Evolutionary conservation across 305 asterid species (phyloP), one percentile per base, ranked within the genome.

Genomic region (Fraxinus sp.): DNA sequence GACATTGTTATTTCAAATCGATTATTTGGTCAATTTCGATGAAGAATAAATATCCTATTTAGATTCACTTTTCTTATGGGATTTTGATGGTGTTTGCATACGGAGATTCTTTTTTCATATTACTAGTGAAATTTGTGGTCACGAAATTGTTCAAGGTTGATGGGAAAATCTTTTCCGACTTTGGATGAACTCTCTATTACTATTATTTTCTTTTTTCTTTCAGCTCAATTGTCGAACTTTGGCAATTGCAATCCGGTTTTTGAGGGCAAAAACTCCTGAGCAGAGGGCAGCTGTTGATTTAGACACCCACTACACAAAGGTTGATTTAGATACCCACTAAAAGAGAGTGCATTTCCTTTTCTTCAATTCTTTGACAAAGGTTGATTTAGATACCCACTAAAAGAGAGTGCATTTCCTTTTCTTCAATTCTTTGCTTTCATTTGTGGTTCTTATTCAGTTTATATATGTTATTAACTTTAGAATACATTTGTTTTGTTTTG

Each of bases 211-310:
- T 24, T 28, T 28, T 13, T 70, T 13, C 24, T 32, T 93, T 89
- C 98, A 96, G 99, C 84, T 96, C 5, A 95, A 94, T 81, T 91
- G 95, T 24, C 80, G 79, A 88, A 92, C 94, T 66, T 86, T 94
- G 80, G 93, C 98, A 0, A 91, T 96, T 84, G 98, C 96, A 11
- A 72, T 96, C 85, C 97, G 98, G 57, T 94, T 96, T 89, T 52
- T 96, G 84, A 94, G 77, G 90, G 99, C 99, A 35, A 96, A 91
- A 85, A 96, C 99, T 71, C 97, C 98, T 66, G 97, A 96, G 85
- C 97, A 96, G 89, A 96, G 99, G 89, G 98, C 99, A 46, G 98
- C 99, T 75, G 99, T 96, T 84, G 99, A 96, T 92, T 87, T 96
- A 85, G 99, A 96, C 85, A 94, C 99, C 18, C 99, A 96, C 84